Conservation (phyloP, 495 filamentous ascomycete species). For the Apodospora peruviana region DNA sequence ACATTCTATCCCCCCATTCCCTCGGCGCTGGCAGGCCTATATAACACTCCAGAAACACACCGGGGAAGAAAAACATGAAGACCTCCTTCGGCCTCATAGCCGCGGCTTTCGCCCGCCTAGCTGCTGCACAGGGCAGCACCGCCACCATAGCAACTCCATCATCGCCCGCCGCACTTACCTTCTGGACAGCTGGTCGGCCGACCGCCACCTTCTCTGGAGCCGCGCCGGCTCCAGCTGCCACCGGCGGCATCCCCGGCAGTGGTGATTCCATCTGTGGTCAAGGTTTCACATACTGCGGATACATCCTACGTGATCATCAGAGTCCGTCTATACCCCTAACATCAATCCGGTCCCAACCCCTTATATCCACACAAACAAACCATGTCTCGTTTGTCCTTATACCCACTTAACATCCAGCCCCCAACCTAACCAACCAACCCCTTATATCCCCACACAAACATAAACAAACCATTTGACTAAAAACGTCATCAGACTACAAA, state of each 20-base stretch:
- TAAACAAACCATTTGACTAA: not conserved
- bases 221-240: constrained; percentile 5
- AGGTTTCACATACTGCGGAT: constrained; percentile 42
- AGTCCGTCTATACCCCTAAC: constrained; percentile 22
- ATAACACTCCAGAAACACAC: too few species aligned
- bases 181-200: constrained; percentile 4
- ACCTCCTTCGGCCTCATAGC: not conserved
- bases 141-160: not conserved
- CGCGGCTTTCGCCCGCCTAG: constrained; percentile 6
- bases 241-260: too few species aligned
- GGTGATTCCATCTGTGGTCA: constrained; percentile 36
- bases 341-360: too few species aligned
- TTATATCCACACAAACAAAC: too few species aligned
- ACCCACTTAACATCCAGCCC: not conserved
- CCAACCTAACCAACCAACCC: not conserved
- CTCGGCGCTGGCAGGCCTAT: too few species aligned
- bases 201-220: not conserved
- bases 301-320: constrained; percentile 35
- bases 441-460: not conserved
- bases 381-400: not conserved
- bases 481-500: constrained; percentile 23
- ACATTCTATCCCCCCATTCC: too few species aligned
- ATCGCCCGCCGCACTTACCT: not conserved
- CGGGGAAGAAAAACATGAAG: too few species aligned
- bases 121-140: constrained; percentile 7